Percentiles rank a stretch among this genome's conserved stretches.
These are phyloP conservation scores for Nicotiana paniculata DNA, from an alignment of 257 asterid genomes.

Conservation along the genomic window DNA sequence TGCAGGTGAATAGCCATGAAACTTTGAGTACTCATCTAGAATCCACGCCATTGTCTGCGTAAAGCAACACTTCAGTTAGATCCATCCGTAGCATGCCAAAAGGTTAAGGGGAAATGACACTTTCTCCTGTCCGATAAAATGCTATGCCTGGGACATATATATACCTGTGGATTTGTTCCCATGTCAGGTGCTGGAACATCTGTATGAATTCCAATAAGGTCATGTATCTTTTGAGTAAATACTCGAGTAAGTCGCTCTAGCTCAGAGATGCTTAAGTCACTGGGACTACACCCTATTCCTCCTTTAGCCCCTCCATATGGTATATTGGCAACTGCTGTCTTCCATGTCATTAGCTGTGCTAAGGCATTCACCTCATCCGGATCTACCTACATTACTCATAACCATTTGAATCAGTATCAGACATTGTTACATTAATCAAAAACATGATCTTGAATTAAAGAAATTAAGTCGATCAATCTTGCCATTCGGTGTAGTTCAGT, in stretches of 20 bases:
- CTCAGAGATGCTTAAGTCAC: conserved; percentile 63
- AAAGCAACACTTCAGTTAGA: neutral
- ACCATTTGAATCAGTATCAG: neutral
- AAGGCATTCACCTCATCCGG: conserved; percentile 94
- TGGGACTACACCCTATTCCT: conserved; percentile 84
- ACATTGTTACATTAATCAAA: neutral
- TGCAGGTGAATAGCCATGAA: conserved; percentile 66
- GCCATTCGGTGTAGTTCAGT: no score
- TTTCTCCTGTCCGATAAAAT: neutral
- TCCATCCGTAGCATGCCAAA: neutral
- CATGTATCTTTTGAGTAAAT: conserved; percentile 59
- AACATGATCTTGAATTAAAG: neutral
- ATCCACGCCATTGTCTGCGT: conserved; percentile 74
- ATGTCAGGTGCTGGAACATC: conserved; percentile 75
- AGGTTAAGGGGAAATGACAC: conserved; percentile 7
- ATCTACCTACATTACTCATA: conserved; percentile 50
- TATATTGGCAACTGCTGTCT: conserved; percentile 90
- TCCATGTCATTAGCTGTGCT: conserved; percentile 98
- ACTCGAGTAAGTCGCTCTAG: conserved; percentile 63
- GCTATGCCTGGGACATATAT: neutral
- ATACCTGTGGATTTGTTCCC: conserved; percentile 48
- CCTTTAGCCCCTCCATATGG: conserved; percentile 99
- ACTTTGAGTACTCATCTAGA: conserved; percentile 60
- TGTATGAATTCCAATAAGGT: conserved; percentile 47
- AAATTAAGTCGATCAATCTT: no score